Conservation (phyloP, 805 yeast genomes). For the Tetrapisispora phaffii region DNA sequence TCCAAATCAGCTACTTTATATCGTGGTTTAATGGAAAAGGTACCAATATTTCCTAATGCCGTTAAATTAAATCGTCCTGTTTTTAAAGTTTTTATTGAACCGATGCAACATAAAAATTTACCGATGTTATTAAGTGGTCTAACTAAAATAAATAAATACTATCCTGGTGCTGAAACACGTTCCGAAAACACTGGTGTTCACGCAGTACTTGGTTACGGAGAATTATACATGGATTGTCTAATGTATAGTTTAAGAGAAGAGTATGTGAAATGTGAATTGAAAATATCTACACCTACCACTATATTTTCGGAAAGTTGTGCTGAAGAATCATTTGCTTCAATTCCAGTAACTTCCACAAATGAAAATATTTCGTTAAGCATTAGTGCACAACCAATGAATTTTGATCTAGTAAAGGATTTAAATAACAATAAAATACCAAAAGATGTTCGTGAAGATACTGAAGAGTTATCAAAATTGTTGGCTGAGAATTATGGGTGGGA, state of each 20-base stretch:
- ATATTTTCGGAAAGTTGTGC: slow-evolving; percentile 68
- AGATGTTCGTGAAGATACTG: slow-evolving; percentile 34
- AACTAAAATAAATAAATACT: slow-evolving; percentile 49
- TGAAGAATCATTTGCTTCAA: slow-evolving; percentile 56
- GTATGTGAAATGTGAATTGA: slow-evolving; percentile 58
- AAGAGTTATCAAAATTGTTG: slow-evolving; percentile 44
- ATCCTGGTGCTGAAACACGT: slow-evolving; percentile 54
- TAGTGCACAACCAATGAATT: slow-evolving; percentile 65
- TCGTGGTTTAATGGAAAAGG: slow-evolving; percentile 32
- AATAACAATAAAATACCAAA: slow-evolving; percentile 32
- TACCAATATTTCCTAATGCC: slow-evolving; percentile 29
- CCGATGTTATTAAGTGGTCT: slow-evolving; percentile 67
- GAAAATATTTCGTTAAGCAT: slow-evolving; percentile 49
- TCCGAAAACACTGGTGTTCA: slow-evolving; percentile 89
- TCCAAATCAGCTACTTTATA: slow-evolving; percentile 53
- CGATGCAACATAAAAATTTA: slow-evolving; percentile 65
- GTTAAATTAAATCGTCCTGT: slow-evolving; percentile 46
- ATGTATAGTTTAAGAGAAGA: slow-evolving; percentile 63
- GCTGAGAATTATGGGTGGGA: slow-evolving; percentile 67
- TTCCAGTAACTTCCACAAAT: slow-evolving; percentile 50
- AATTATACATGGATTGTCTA: slow-evolving; percentile 73
- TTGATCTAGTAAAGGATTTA: slow-evolving; percentile 34
- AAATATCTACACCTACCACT: slow-evolving; percentile 76
- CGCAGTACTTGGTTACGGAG: slow-evolving; percentile 74
- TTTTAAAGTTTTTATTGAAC: slow-evolving; percentile 76